Base-by-base conservation (phyloP, 2,329 filamentous ascomycete genomes). In the Pestalotiopsis sp. region DNA sequence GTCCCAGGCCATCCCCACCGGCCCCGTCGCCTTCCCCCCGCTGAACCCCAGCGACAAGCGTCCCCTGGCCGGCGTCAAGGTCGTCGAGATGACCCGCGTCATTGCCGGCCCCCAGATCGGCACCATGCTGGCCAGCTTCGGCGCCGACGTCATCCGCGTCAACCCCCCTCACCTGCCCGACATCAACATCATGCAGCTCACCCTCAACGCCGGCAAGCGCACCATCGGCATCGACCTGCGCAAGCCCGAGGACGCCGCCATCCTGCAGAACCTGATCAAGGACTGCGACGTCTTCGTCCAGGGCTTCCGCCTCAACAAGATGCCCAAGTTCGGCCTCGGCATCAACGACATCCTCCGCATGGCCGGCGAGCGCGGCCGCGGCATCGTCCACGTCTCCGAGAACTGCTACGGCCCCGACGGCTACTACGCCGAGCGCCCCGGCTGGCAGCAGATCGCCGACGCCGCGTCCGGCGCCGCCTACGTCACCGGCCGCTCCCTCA, bases 211-310 rank as follows among this genome's bases (percentile, higher is more conserved):
- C 56, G 84, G 83, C n/a, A 85, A 85, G 72, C 79, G 80, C 64
- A 84, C 81, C 1, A 77, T 81, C 3, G 74, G 77, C 14, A 74
- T 88, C 2, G 82, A 89, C 70, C 81, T 88, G 44, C 79, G 80
- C 57, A 77, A 80, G 3, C 70, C 78, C 1, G 73, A 76, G 1
- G 83, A 84, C 61, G 79, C 78, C 67, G 72, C 73, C 1, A 76
- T 80, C 9, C 73, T 86, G 0, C 73, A 77, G 2, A 75, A 78
- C 5, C 78, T 88, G 1, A 72, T 88, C 13, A 72, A 73, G 4
- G 82, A 84, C 1, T 84, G 82, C 1, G 86, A 89, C 71, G 81
- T 88, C 44, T 83, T 88, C 67, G 74, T 88, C 24, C 83, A 87
- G 68, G 85, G 86, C 30, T 88, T 84, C 77, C 79, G 85, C 9